Evolutionary conservation across 371 early-diverging fungal species (phyloP).

Genomic region (Chytridiales sp.): DNA sequence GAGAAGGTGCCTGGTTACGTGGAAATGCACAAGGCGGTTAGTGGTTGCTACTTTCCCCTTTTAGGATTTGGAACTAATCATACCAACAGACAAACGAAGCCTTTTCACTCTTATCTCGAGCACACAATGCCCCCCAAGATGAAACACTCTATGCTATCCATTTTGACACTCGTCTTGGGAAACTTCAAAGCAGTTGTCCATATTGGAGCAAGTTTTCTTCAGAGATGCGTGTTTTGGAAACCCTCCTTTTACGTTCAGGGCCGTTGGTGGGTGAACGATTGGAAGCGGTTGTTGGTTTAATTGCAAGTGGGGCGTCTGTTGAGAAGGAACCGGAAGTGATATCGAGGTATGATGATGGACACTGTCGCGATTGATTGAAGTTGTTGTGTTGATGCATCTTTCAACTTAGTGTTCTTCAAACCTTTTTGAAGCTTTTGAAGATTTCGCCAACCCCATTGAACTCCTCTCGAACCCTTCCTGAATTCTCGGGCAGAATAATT

Average conservation of each 20-base stretch:
- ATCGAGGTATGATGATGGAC: too few species aligned
- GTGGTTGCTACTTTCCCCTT: background rate
- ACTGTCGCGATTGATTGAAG: too few species aligned
- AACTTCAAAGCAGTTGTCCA: background rate
- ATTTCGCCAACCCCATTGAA: conserved; percentile 18
- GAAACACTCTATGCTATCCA: conserved; percentile 19
- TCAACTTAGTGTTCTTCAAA: conserved; percentile 23
- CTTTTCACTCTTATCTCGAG: conserved; percentile 4
- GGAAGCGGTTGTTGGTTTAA: conserved; percentile 30
- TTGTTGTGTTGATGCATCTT: too few species aligned
- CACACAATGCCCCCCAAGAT: background rate
- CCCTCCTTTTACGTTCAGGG: conserved; percentile 30
- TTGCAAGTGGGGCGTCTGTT: conserved; percentile 17
- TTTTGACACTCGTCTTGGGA: conserved; percentile 18
- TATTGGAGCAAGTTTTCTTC: conserved; percentile 44
- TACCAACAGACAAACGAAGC: conserved; percentile 19
- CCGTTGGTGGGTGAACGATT: conserved; percentile 25
- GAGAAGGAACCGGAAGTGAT: conserved; percentile 46
- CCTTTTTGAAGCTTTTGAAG: conserved; percentile 22
- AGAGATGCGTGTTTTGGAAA: conserved; percentile 36
- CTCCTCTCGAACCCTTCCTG: conserved; percentile 12
- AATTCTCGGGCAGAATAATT: conserved; percentile 22
- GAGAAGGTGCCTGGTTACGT: conserved; percentile 32
- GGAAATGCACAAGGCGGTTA: conserved; percentile 20
- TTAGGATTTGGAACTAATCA: background rate